These are phyloP conservation scores for Asterella californica DNA, from an alignment of 225 moss, liverwort and hornwort species.

Conservation along the genomic window DNA sequence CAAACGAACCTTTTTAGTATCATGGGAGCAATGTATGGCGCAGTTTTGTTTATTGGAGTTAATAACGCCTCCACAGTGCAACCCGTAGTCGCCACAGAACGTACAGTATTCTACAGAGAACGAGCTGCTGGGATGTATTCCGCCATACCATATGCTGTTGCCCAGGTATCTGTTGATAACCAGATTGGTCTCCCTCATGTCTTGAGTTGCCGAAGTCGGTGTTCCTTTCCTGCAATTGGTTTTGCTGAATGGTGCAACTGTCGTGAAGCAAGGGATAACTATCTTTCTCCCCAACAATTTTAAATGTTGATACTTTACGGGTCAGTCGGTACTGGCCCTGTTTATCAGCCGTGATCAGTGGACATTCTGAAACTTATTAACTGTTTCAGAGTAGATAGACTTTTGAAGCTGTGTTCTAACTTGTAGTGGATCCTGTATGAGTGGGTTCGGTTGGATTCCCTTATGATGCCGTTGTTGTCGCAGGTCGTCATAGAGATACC, in stretches of 20 bases:
- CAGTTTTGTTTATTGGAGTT: conserved; percentile 40
- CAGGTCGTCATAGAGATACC: conserved; percentile 37
- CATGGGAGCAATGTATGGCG: conserved; percentile 41
- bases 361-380: not conserved
- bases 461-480: not conserved
- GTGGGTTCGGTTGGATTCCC: not conserved
- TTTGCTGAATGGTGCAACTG: too few species aligned
- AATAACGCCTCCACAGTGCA: conserved; percentile 40
- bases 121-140: conserved; percentile 48
- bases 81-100: conserved; percentile 38
- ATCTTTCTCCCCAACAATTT: not conserved
- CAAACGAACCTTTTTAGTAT: conserved; percentile 22
- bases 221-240: not conserved
- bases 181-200: not conserved
- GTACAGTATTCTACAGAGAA: conserved; percentile 49
- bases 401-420: too few species aligned
- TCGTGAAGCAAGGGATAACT: not conserved
- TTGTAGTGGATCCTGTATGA: not conserved
- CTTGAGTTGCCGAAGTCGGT: not conserved
- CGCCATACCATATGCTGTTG: conserved; percentile 36
- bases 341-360: too few species aligned
- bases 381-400: too few species aligned
- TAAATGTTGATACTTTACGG: not conserved
- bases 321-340: too few species aligned
- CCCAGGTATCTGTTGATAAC: conserved; percentile 25